A percentile compares a stretch with the other conserved stretches of the same genome.
These are phyloP conservation scores for Solanum chacoense DNA, from an alignment of 305 asterid genomes.

Conservation along the genomic window DNA sequence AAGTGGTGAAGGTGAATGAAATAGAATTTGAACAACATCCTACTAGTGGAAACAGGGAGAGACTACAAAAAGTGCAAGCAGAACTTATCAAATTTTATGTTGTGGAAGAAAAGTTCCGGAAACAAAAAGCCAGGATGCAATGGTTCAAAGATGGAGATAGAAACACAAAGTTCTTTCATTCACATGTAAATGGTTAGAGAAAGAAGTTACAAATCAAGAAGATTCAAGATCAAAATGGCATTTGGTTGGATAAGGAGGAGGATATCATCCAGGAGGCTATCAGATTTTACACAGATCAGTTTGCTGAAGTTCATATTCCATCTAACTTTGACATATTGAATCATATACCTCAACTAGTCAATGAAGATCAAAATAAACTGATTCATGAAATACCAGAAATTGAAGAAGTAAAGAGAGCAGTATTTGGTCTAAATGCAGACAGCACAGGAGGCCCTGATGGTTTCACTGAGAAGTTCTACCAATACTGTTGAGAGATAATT, in stretches of 20 bases:
- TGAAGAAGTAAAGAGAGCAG: background rate
- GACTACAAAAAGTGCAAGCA: no score
- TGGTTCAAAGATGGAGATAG: no score
- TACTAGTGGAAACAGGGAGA: no score
- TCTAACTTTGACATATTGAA: background rate
- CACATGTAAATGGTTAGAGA: background rate
- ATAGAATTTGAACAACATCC: no score
- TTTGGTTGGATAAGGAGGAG: background rate
- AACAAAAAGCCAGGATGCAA: no score
- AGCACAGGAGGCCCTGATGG: background rate
- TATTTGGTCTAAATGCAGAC: background rate
- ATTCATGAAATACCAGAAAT: background rate
- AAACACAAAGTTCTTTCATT: background rate
- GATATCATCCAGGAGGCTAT: background rate
- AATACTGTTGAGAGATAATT: background rate
- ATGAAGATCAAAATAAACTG: background rate
- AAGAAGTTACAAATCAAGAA: background rate
- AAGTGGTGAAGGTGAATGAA: no score
- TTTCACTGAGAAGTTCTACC: background rate
- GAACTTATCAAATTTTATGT: no score
- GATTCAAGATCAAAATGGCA: background rate
- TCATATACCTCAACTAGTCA: background rate
- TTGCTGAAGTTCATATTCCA: background rate
- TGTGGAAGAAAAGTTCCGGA: no score
- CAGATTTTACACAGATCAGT: background rate